Conservation (phyloP, 2,329 filamentous ascomycete species). For the Aspergillus ochraceoroseus region DNA sequence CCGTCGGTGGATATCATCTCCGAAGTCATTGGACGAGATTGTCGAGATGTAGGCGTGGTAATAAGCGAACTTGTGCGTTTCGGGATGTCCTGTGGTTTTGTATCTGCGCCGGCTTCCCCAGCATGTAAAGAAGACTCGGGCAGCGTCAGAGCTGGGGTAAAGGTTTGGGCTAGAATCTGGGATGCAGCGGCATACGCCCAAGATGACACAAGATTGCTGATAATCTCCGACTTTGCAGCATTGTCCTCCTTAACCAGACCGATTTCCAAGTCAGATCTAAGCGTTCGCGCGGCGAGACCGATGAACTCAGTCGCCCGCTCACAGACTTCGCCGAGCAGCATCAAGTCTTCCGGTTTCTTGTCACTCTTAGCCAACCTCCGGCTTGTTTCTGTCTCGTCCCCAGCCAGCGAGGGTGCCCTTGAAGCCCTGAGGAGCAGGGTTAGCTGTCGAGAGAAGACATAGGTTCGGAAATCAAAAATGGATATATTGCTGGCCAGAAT, state of each 20-base stretch:
- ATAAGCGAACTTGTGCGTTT: constrained; percentile 40
- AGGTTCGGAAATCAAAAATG: constrained; percentile 89
- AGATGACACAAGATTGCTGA: constrained; percentile 46
- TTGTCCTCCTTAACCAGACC: constrained; percentile 49
- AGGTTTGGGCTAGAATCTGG: constrained; percentile 43
- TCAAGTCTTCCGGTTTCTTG: constrained; percentile 64
- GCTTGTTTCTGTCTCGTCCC: constrained; percentile 24
- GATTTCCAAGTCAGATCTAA: constrained; percentile 71
- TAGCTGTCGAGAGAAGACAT: constrained; percentile 87
- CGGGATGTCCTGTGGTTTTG: constrained; percentile 31
- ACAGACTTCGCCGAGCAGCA: constrained; percentile 80
- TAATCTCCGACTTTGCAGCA: constrained; percentile 33
- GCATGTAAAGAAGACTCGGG: constrained; percentile 37
- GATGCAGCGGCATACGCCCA: constrained; percentile 45
- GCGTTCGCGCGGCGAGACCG: constrained; percentile 68
- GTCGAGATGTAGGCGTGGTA: constrained; percentile 18
- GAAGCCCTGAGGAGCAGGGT: constrained; percentile 74
- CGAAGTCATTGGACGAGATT: constrained; percentile 24
- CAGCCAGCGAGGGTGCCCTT: constrained; percentile 50
- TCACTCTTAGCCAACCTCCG: constrained; percentile 50
- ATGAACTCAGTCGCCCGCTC: constrained; percentile 79
- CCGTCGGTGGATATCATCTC: constrained; percentile 30
- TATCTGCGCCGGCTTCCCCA: constrained; percentile 18
- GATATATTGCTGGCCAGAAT: constrained; percentile 95
- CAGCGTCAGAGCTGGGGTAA: constrained; percentile 33